phyloP scores from a whole-genome alignment of 345 rosid genomes.

The Linum usitatissimum region DNA sequence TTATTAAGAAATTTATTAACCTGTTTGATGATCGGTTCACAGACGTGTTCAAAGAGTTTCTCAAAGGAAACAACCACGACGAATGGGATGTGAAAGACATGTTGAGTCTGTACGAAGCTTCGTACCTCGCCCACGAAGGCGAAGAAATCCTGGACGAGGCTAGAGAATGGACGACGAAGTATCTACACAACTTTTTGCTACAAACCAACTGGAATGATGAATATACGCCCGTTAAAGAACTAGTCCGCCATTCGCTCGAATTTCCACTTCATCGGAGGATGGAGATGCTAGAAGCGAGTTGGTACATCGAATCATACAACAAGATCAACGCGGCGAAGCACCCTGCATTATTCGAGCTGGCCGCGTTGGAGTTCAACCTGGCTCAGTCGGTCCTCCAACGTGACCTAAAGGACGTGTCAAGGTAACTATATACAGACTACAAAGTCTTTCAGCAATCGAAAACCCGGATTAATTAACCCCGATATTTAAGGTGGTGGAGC shows the following conservation, averaged over 20 bases:
- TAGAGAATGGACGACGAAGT: not conserved
- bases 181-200: not conserved
- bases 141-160: constrained; percentile 32
- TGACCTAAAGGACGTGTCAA: constrained; percentile 27
- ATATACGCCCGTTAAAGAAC: constrained; percentile 9
- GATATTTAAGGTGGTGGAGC: constrained; percentile 32
- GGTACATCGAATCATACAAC: constrained; percentile 23
- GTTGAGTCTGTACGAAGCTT: constrained; percentile 32
- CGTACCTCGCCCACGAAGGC: constrained; percentile 24
- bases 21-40: not conserved
- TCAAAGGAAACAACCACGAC: constrained; percentile 1
- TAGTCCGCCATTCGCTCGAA: constrained; percentile 26
- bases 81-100: constrained; percentile 27
- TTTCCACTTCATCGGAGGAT: constrained; percentile 26
- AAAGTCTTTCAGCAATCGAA: too few relatives aligned
- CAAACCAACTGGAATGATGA: not conserved
- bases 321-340: constrained; percentile 1
- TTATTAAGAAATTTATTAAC: too few relatives aligned
- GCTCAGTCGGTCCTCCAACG: constrained; percentile 22
- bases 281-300: constrained; percentile 25
- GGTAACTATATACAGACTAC: constrained; percentile 9
- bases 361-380: constrained; percentile 33
- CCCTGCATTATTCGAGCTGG: constrained; percentile 24
- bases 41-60: constrained; percentile 30
- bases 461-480: too few relatives aligned